Evolutionary conservation across 2,329 filamentous ascomycete genomes (phyloP), one percentile per base, ranked within the genome.

Genomic region (Neonectria faginata): DNA sequence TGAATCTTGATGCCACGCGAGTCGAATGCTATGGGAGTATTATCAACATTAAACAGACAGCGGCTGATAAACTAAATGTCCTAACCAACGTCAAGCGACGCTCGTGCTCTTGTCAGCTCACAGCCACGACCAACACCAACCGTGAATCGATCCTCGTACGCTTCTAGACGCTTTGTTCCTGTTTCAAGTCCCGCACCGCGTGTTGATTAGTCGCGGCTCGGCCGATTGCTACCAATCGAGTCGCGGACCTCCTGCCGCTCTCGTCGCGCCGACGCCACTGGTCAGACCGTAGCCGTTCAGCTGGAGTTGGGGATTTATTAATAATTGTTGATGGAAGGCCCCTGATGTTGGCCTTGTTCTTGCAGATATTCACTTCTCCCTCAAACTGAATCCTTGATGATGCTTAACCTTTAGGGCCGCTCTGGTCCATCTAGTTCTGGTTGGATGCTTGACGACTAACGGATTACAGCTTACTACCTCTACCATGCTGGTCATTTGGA

Each of bases 1-100:
- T 54, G 57, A 60, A 20, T 44, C 47, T 41, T 47, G 41, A 54
- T 29, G 22, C 51, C 42, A 22, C 47, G 42, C 42, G 29, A 44
- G 18, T 25, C 25, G 25, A 25, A 25, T 25, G 25, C 25, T 25
- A 6, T 6, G 5, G 25, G 25, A 25, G 5, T 25, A 25, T 25
- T 25, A 25, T 25, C 6, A 25, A 6, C 25, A 25, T 25, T 1
- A 25, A 25, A 3, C 5, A 25, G 25, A 25, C 25, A 25, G 25
- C 25, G 25, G 25, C 5, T 25, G 25, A 25, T 25, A 25, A 25
- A 6, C 25, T 14, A 36, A 36, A 10, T 36, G 12, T 14, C 33
- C 11, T 2, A 36, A 36, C 12, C 33, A 36, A 45, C 20, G 42
- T 20, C 20, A 22, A 45, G 33, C 20, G 8, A 18, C 18, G 42